phyloP scores from a whole-genome alignment of 305 asterid species.

The Plantago rigida region DNA sequence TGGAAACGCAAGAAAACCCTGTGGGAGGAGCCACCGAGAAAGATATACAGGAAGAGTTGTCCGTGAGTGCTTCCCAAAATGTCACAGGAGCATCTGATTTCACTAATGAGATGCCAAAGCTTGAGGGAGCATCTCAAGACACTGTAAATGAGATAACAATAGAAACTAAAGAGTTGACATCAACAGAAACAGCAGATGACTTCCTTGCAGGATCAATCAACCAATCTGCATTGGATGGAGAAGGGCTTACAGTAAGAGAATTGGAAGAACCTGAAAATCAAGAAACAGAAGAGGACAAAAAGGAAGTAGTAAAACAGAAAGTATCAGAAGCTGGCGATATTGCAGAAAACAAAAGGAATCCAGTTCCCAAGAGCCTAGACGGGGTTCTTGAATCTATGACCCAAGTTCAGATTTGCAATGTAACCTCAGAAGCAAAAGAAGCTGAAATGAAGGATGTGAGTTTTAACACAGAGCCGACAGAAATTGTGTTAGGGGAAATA shows the following conservation, averaged over 20 bases:
- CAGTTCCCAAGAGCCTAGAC: slow-evolving; percentile 2
- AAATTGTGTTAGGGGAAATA: slow-evolving; percentile 23
- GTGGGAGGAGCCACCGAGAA: slow-evolving; percentile 18
- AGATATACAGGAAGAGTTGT: slow-evolving; percentile 24
- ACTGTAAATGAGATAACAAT: slow-evolving; percentile 22
- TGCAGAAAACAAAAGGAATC: slow-evolving; percentile 15
- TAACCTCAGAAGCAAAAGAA: slow-evolving; percentile 27
- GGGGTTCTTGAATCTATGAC: slow-evolving; percentile 27
- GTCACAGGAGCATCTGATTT: slow-evolving; percentile 23
- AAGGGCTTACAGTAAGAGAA: slow-evolving; percentile 22
- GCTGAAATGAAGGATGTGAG: slow-evolving; percentile 23
- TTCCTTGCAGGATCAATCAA: slow-evolving; percentile 27
- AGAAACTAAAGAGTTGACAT: slow-evolving; percentile 23
- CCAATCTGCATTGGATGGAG: slow-evolving; percentile 26
- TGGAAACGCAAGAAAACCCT: slow-evolving; percentile 20
- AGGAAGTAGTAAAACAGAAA: slow-evolving; percentile 25
- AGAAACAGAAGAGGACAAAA: slow-evolving; percentile 28
- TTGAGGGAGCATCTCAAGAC: slow-evolving; percentile 23
- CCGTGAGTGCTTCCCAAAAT: not conserved
- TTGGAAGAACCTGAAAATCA: slow-evolving; percentile 23
- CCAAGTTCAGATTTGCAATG: slow-evolving; percentile 25
- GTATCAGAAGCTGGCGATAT: slow-evolving; percentile 21
- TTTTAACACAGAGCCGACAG: slow-evolving; percentile 26
- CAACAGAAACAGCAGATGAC: slow-evolving; percentile 26
- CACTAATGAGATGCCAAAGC: slow-evolving; percentile 25